These are phyloP conservation scores for Fusarium gaditjirri DNA, from an alignment of 2,329 filamentous ascomycete genomes.

Conservation along the genomic window DNA sequence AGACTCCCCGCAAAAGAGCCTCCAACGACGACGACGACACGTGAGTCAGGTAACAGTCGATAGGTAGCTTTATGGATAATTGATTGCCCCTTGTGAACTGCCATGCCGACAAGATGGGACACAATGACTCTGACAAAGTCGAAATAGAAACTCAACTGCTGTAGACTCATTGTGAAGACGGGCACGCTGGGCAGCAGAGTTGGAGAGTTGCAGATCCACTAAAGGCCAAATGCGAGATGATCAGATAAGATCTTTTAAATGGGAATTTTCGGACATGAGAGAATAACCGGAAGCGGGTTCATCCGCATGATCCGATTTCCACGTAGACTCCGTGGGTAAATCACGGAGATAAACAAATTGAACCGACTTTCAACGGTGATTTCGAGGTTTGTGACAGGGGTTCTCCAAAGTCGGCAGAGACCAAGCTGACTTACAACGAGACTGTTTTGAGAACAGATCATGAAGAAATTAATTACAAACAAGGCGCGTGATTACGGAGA, in stretches of 20 bases:
- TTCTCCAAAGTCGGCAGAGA: neutral
- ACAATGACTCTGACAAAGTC: slow-evolving; percentile 6
- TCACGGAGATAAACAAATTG: neutral
- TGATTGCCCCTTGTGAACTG: neutral
- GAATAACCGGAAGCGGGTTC: neutral
- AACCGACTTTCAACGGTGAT: neutral
- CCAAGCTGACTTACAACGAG: neutral
- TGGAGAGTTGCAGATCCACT: neutral
- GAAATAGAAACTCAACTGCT: neutral
- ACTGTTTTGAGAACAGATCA: no score
- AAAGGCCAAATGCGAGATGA: slow-evolving; percentile 2
- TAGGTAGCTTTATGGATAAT: slow-evolving; percentile 22
- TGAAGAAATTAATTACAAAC: no score
- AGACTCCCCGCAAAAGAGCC: slow-evolving; percentile 27
- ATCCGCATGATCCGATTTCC: neutral
- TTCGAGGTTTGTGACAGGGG: neutral
- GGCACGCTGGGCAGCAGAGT: neutral
- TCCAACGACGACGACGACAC: slow-evolving; percentile 22
- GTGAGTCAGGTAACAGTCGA: neutral
- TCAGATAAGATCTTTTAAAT: slow-evolving; percentile 3
- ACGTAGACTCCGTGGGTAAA: neutral
- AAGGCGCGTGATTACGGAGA: no score
- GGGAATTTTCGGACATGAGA: neutral
- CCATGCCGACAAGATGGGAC: neutral
- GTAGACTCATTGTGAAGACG: neutral